Evolutionary conservation across 2,329 filamentous ascomycete species (phyloP), one percentile per base, ranked within the genome.

Genomic region (Conoideocrella luteorostrata): DNA sequence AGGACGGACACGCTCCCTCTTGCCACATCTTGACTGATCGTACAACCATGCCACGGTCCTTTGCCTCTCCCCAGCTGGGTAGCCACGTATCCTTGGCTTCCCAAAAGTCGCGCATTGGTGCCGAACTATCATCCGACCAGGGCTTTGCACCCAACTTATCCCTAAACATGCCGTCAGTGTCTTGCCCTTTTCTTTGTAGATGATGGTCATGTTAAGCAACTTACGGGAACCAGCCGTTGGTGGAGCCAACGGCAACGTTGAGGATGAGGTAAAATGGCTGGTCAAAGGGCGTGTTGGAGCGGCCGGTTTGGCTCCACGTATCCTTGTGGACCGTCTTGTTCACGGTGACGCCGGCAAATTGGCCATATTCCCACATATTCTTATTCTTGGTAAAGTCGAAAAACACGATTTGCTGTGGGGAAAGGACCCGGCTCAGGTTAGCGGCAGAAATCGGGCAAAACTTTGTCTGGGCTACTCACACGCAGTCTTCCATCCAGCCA

Each of bases 201-300:
- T 38, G 26, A 13, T 32, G 29, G 36, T 54, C 47, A 55, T 2
- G 9, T 28, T n/a, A 17, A 22, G 20, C 3, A 22, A 50, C 62
- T 55, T 53, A 65, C 57, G 54, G 53, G 52, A 74, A 74, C 60
- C 65, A 74, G 23, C 70, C 70, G 43, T 71, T 72, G 7, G 57
- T 68, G 30, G 61, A 59, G 2, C 72, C 72, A 32, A 74, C 69
- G 1, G 71, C 72, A 5, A 75, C 69, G 52, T 73, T 72, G 33
- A 75, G 55, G 35, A 74, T 68, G 15, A 75, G 59, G 40, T 68
- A 74, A 50, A 75, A 75, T 2, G 63, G 55, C 46, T 73, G 62
- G 50, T 75, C 71, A 50, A 75, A 75, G 0, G 72, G 72, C 1
- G 71, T 67, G 43, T 67, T 71, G 23, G 52, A 45, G 5, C 55